These are phyloP conservation scores for Auriscalpium microsporum DNA, from an alignment of 768 basidiomycete genomes.

Conservation along the genomic window DNA sequence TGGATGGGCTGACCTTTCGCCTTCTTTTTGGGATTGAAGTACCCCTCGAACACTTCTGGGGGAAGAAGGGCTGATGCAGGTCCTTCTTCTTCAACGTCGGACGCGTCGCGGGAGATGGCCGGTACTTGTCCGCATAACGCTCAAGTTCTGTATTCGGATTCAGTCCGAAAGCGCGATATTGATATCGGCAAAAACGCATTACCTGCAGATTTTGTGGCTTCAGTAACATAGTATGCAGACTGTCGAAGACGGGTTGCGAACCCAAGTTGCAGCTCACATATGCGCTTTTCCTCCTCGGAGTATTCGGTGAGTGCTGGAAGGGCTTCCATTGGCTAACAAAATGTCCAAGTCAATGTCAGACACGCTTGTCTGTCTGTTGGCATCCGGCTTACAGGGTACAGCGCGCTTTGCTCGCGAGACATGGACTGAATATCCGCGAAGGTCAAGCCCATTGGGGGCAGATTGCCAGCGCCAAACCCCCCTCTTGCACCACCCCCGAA, in stretches of 20 bases:
- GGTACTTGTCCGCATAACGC: slow-evolving; percentile 80
- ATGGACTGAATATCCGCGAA: slow-evolving; percentile 73
- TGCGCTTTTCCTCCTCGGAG: slow-evolving; percentile 54
- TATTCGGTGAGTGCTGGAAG: slow-evolving; percentile 64
- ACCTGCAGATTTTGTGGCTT: slow-evolving; percentile 60
- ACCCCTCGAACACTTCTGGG: slow-evolving; percentile 61
- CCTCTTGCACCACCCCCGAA: slow-evolving; percentile 52
- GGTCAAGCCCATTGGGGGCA: slow-evolving; percentile 72
- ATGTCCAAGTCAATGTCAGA: slow-evolving; percentile 2
- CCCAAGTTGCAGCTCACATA: slow-evolving; percentile 58
- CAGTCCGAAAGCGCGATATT: too few species aligned
- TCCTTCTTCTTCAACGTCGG: slow-evolving; percentile 64
- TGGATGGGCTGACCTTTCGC: slow-evolving; percentile 34
- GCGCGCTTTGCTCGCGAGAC: slow-evolving; percentile 64
- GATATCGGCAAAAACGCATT: background rate
- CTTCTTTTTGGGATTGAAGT: slow-evolving; percentile 70
- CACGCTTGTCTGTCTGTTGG: background rate
- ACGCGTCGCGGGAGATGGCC: slow-evolving; percentile 48
- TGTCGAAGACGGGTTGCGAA: slow-evolving; percentile 56
- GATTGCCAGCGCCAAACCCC: slow-evolving; percentile 28
- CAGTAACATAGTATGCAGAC: slow-evolving; percentile 70
- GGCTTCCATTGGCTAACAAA: slow-evolving; percentile 48
- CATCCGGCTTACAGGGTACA: slow-evolving; percentile 64
- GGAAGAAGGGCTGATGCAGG: slow-evolving; percentile 71
- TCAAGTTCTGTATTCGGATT: slow-evolving; percentile 46